These are phyloP conservation scores for Arthroderma uncinatum DNA, from an alignment of 2,329 filamentous ascomycete species.

Conservation along the genomic window DNA sequence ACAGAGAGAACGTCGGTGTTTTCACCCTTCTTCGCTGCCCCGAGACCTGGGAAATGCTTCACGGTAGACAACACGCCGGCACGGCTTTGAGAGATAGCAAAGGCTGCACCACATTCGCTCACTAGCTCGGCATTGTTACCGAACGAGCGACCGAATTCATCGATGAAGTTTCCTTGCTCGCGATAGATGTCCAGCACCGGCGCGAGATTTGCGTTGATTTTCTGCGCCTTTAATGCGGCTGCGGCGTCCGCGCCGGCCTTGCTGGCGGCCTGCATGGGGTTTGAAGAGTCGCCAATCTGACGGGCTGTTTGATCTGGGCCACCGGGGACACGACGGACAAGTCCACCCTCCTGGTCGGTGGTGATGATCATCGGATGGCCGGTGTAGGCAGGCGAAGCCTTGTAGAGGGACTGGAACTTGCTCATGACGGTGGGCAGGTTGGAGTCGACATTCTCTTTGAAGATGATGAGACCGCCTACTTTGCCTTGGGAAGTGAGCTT, in stretches of 20 bases:
- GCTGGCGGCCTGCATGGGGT: slow-evolving; percentile 16
- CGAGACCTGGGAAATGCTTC: slow-evolving; percentile 26
- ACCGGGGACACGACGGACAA: slow-evolving; percentile 16
- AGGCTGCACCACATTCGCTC: slow-evolving; percentile 16
- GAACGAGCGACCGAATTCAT: slow-evolving; percentile 21
- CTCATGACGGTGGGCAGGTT: slow-evolving; percentile 18
- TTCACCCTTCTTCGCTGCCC: slow-evolving; percentile 16
- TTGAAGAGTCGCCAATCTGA: slow-evolving; percentile 13
- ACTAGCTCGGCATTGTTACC: slow-evolving; percentile 20
- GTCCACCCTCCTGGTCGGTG: slow-evolving; percentile 27
- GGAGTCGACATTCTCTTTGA: slow-evolving; percentile 22
- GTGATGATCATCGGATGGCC: slow-evolving; percentile 23
- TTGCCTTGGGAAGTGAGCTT: slow-evolving; percentile 21
- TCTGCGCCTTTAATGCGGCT: slow-evolving; percentile 12
- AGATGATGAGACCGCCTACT: slow-evolving; percentile 25
- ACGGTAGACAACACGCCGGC: slow-evolving; percentile 19
- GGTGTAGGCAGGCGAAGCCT: slow-evolving; percentile 15
- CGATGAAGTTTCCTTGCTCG: slow-evolving; percentile 20
- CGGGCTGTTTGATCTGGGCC: not conserved
- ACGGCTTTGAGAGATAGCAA: slow-evolving; percentile 18
- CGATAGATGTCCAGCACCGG: slow-evolving; percentile 25
- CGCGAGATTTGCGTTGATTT: slow-evolving; percentile 21
- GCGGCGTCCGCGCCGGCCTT: slow-evolving; percentile 19
- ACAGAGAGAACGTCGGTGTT: slow-evolving; percentile 24
- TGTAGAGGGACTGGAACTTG: slow-evolving; percentile 19